Percentiles rank a stretch among this genome's conserved stretches.
phyloP scores from a whole-genome alignment of 345 rosid species.

The Salix caprea region DNA sequence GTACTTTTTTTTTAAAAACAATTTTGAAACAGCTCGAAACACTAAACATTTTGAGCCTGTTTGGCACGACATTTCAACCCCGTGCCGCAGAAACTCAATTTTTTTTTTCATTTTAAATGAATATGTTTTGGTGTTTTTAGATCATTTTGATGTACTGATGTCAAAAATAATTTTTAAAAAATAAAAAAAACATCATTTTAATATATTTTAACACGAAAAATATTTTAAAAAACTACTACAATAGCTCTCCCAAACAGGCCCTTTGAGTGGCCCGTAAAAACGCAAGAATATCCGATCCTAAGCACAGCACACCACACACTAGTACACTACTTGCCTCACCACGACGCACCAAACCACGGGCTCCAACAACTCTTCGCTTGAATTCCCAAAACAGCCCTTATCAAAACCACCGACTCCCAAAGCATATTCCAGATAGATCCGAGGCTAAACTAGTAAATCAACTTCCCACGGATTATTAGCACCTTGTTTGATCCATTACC shows the following conservation, averaged over 20 bases:
- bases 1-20: too few species aligned
- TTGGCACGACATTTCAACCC: too few species aligned
- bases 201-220: too few species aligned
- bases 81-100: too few species aligned
- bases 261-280: background rate
- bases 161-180: too few species aligned
- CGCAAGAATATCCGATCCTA: background rate
- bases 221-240: too few species aligned
- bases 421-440: background rate
- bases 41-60: background rate
- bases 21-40: too few species aligned
- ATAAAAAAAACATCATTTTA: too few species aligned
- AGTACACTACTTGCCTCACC: background rate
- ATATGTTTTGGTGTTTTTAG: too few species aligned
- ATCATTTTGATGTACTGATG: too few species aligned
- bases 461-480: conserved; percentile 11
- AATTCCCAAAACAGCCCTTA: conserved; percentile 20
- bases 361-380: background rate
- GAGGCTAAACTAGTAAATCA: conserved; percentile 3
- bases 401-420: background rate
- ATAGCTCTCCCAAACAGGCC: too few species aligned
- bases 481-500: background rate
- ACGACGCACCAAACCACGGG: background rate
- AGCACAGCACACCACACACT: background rate
- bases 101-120: too few species aligned